Conservation (phyloP, 139 green algal genomes). For the Micractinium sp. region DNA sequence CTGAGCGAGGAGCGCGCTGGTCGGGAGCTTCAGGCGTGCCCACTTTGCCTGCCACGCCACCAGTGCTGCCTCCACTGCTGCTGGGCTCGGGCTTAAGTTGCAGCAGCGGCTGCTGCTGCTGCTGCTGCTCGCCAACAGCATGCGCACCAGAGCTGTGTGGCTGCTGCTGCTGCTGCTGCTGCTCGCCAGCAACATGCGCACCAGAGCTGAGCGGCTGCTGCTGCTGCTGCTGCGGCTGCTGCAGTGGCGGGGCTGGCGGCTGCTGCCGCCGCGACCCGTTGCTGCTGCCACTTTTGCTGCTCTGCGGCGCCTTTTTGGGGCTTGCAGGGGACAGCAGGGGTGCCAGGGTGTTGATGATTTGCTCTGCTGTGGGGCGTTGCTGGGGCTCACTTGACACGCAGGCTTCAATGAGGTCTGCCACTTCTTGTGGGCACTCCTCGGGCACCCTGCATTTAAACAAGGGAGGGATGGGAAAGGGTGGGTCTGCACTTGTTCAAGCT, state of each 20-base stretch:
- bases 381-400: not conserved
- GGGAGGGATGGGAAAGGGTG: too few relatives aligned
- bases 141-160: not conserved
- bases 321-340: too few relatives aligned
- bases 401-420: slow-evolving; percentile 1
- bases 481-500: too few relatives aligned
- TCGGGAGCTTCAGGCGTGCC: not conserved
- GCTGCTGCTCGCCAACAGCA: not conserved
- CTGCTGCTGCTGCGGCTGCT: not conserved
- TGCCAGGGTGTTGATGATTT: not conserved
- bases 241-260: not conserved
- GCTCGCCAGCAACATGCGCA: not conserved
- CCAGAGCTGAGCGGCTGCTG: not conserved
- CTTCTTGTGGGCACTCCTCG: slow-evolving; percentile 6
- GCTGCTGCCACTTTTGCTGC: not conserved
- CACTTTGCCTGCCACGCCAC: not conserved
- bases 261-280: not conserved
- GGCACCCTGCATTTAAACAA: not conserved
- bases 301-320: not conserved
- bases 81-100: not conserved
- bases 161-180: not conserved
- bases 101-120: not conserved
- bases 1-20: not conserved
- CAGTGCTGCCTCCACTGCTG: not conserved
- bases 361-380: not conserved